A percentile compares a stretch with the other conserved stretches of the same genome.
phyloP scores from a whole-genome alignment of 2,329 filamentous ascomycete genomes.

The Colletotrichum scovillei region DNA sequence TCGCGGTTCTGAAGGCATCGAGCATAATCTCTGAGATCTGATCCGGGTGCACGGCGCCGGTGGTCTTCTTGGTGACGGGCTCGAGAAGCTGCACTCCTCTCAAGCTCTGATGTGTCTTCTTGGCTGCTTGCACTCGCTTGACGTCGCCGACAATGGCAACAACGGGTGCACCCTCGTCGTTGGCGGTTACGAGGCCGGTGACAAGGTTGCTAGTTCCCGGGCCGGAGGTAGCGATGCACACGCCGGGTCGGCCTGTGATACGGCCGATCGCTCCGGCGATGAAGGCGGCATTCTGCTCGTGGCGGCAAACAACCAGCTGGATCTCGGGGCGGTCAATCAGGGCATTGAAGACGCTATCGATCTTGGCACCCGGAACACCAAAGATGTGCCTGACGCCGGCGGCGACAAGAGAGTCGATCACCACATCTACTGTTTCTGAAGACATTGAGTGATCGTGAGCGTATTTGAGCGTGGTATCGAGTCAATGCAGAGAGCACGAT shows the following conservation, averaged over 20 bases:
- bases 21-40: constrained; percentile 59
- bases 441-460: constrained; percentile 1
- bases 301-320: constrained; percentile 57
- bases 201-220: constrained; percentile 59
- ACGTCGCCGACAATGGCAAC: constrained; percentile 61
- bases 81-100: constrained; percentile 54
- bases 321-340: constrained; percentile 58
- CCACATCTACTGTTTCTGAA: constrained; percentile 42
- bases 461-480: background rate
- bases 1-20: constrained; percentile 56
- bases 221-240: constrained; percentile 59
- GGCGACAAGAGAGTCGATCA: constrained; percentile 43
- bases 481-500: background rate
- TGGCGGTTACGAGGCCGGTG: constrained; percentile 58
- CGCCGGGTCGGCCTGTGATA: constrained; percentile 57
- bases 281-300: constrained; percentile 62
- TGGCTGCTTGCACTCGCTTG: constrained; percentile 53
- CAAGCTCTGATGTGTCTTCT: constrained; percentile 60
- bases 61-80: constrained; percentile 55
- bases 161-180: constrained; percentile 58
- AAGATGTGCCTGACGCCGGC: constrained; percentile 59
- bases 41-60: constrained; percentile 56
- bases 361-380: constrained; percentile 59
- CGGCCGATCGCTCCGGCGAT: constrained; percentile 59
- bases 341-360: constrained; percentile 60